These are phyloP conservation scores for Lenwebbia sp. DNA, from an alignment of 345 rosid species.

Conservation along the genomic window DNA sequence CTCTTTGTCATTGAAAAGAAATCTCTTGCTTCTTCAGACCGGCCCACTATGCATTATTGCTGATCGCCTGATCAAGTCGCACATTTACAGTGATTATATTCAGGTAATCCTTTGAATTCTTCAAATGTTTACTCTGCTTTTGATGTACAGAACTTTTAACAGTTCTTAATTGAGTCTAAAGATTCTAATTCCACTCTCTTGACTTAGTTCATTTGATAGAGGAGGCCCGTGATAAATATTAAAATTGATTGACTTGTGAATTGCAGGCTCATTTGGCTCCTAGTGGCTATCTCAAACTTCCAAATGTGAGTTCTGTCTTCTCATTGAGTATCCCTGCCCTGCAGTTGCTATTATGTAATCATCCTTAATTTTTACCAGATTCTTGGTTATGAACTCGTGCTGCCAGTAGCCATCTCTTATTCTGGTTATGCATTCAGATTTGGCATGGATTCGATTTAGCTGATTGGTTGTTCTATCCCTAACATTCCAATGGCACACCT, in stretches of 20 bases:
- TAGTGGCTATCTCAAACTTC: constrained; percentile 68
- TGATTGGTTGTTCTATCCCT: not conserved
- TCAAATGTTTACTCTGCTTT: not conserved
- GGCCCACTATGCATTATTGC: constrained; percentile 56
- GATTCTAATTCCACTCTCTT: not conserved
- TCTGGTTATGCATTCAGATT: not conserved
- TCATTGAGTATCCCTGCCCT: not conserved
- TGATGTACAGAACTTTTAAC: not conserved
- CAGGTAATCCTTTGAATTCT: constrained; percentile 37
- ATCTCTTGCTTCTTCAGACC: constrained; percentile 30
- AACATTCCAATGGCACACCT: not conserved
- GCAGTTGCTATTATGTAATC: not conserved
- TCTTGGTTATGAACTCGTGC: not conserved
- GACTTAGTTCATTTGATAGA: not conserved
- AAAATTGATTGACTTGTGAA: not conserved
- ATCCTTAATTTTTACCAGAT: not conserved
- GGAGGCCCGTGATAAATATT: not conserved
- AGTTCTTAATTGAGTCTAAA: not conserved
- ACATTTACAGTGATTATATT: constrained; percentile 61
- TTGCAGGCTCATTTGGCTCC: constrained; percentile 79
- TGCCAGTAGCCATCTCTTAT: not conserved
- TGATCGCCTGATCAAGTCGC: constrained; percentile 45
- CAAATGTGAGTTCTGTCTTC: constrained; percentile 38
- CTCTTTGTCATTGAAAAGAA: too few species aligned
- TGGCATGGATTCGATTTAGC: not conserved